Base-by-base conservation (phyloP, 768 basidiomycete genomes). In the Tephrocybe sp. region DNA sequence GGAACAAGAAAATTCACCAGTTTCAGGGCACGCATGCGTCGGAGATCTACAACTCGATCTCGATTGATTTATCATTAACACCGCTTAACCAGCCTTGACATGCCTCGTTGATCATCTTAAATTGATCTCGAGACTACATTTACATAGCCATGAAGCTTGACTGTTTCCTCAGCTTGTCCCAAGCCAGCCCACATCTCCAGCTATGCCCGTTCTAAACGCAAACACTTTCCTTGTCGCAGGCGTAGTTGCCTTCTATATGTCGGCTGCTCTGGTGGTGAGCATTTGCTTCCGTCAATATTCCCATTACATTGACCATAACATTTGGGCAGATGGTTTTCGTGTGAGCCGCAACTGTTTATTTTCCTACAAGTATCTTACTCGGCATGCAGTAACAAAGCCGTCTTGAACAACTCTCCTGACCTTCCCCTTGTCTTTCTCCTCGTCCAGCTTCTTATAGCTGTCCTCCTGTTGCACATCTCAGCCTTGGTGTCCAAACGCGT, bases 201-300 rank as follows among this genome's bases (percentile, higher is more conserved):
- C 37, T 43, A 74, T 75, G 72, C 51, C 62, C 47, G 39, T 61
- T 53, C 42, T 62, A 48, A 58, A 53, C 56, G 58, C 69, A 10
- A 70, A 72, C 47, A 68, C 67, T 30, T 54, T 78, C 50, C 74
- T 84, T 64, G 83, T 90, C 40, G 82, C 84, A 14, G 79, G 67
- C n/a, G 88, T 91, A 21, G 87, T 90, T 55, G 56, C 74, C 6
- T 91, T 91, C 68, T 91, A 90, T 73, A 90, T 91, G 88, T 66
- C 68, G 18, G 78, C 88, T 2, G 88, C 88, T 3, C 72, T 91
- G 8, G 79, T 89, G 34, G 86, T 89, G 62, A 66, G 86, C 76
- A 25, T 57, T 38, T 33, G 30, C 32, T 21, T 25, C 36, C 20
- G 39, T 33, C 49, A 53, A 48, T n/a, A 32, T 32, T 26, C 4